These are phyloP conservation scores for Aspergillus biplanus DNA, from an alignment of 495 filamentous ascomycete genomes.

Conservation along the genomic window DNA sequence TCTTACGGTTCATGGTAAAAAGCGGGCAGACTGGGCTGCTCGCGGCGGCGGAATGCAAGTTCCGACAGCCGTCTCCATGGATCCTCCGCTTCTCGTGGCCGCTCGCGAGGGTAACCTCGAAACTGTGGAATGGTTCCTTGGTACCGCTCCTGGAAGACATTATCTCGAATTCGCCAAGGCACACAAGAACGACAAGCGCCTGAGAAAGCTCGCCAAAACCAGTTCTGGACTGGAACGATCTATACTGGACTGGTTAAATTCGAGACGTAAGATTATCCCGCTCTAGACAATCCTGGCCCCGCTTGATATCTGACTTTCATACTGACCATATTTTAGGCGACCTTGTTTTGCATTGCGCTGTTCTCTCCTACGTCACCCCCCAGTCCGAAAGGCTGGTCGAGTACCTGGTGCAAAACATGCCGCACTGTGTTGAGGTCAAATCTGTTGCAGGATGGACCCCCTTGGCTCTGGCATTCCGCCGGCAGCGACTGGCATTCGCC, in stretches of 20 bases:
- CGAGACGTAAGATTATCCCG: constrained; percentile 43
- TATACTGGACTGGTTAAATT: constrained; percentile 62
- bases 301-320: neutral
- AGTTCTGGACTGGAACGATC: constrained; percentile 61
- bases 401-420: constrained; percentile 61
- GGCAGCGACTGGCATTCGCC: constrained; percentile 55
- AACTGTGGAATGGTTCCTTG: constrained; percentile 70
- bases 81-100: constrained; percentile 62
- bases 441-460: constrained; percentile 61
- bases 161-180: constrained; percentile 66
- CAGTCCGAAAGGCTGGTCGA: constrained; percentile 57
- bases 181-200: constrained; percentile 55
- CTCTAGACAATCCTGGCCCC: neutral
- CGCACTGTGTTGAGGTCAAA: constrained; percentile 60
- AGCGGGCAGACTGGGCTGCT: constrained; percentile 65
- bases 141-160: constrained; percentile 60
- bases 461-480: constrained; percentile 58
- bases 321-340: constrained; percentile 46
- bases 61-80: constrained; percentile 23
- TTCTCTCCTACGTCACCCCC: constrained; percentile 47
- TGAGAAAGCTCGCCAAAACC: constrained; percentile 57
- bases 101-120: constrained; percentile 60
- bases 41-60: constrained; percentile 47
- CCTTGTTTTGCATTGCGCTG: constrained; percentile 67
- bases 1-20: constrained; percentile 70